phyloP scores from a whole-genome alignment of 768 basidiomycete genomes.

The Sporobolomyces phaffii region DNA sequence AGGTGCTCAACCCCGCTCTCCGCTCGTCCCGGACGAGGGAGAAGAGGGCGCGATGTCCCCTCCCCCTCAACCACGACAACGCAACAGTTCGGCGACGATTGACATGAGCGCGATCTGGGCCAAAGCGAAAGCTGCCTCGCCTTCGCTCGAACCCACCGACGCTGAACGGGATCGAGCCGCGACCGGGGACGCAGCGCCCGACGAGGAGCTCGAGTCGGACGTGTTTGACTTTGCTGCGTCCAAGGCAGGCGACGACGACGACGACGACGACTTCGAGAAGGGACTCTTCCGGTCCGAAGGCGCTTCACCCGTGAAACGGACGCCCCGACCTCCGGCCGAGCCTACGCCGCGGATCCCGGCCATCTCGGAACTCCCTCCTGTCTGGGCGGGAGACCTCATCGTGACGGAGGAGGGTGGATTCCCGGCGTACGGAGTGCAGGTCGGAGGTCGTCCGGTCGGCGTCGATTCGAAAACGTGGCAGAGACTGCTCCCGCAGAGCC shows the following conservation, averaged over 20 bases:
- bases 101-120: slow-evolving; percentile 42
- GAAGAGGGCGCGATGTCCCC: slow-evolving; percentile 18
- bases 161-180: background rate
- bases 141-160: slow-evolving; percentile 8
- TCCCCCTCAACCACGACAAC: slow-evolving; percentile 7
- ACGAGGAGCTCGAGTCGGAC: slow-evolving; percentile 4
- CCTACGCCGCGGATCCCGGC: background rate
- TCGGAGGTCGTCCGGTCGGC: slow-evolving; percentile 65
- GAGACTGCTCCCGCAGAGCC: slow-evolving; percentile 64
- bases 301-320: slow-evolving; percentile 5
- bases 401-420: slow-evolving; percentile 56
- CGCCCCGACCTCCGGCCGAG: background rate
- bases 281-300: slow-evolving; percentile 55
- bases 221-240: background rate
- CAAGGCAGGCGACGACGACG: slow-evolving; percentile 45
- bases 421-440: slow-evolving; percentile 61
- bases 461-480: slow-evolving; percentile 63
- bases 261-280: slow-evolving; percentile 82
- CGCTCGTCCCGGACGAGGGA: background rate
- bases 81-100: slow-evolving; percentile 27
- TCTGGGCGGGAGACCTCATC: slow-evolving; percentile 39
- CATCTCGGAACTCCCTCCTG: slow-evolving; percentile 21
- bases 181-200: background rate
- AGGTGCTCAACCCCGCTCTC: background rate
- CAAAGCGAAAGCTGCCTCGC: slow-evolving; percentile 33